A percentile compares a stretch with the other conserved stretches of the same genome.
Evolutionary conservation across 257 asterid species (phyloP).

Genomic region (Marsdenia floribunda): DNA sequence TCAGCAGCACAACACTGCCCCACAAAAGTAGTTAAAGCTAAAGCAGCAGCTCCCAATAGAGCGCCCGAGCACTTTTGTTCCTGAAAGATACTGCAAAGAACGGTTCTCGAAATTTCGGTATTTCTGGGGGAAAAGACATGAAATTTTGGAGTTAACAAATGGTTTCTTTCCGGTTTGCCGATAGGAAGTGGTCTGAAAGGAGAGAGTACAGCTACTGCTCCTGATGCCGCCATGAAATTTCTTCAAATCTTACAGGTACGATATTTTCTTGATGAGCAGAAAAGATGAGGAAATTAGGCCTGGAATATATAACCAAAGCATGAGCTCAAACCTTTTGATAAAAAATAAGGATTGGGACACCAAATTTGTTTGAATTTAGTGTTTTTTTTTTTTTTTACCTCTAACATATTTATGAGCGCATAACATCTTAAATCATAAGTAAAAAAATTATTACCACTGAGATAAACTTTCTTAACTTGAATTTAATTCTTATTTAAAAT

Average conservation of each 20-base stretch:
- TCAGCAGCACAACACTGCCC: conserved; percentile 55
- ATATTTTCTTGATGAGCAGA: neutral
- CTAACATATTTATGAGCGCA: no score
- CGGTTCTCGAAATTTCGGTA: conserved; percentile 19
- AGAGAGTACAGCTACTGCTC: conserved; percentile 19
- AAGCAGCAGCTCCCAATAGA: conserved; percentile 59
- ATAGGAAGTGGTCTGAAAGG: conserved; percentile 22
- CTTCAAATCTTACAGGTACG: neutral
- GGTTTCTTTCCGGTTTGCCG: conserved; percentile 26
- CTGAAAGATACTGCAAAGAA: conserved; percentile 13
- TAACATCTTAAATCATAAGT: no score
- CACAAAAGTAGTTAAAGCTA: conserved; percentile 38
- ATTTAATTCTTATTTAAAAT: no score
- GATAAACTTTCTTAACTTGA: no score
- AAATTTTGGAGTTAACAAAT: conserved; percentile 15
- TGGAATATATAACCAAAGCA: neutral
- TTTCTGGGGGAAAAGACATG: conserved; percentile 19
- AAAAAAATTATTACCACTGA: no score
- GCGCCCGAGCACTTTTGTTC: conserved; percentile 25
- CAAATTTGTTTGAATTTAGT: no score
- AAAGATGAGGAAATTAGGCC: neutral
- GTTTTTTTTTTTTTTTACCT: no score
- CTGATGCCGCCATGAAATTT: conserved; percentile 27
- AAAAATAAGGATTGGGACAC: no score
- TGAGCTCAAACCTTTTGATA: no score